Evolutionary conservation across 2,329 filamentous ascomycete genomes (phyloP).

Genomic region (Zymoseptoria tritici): DNA sequence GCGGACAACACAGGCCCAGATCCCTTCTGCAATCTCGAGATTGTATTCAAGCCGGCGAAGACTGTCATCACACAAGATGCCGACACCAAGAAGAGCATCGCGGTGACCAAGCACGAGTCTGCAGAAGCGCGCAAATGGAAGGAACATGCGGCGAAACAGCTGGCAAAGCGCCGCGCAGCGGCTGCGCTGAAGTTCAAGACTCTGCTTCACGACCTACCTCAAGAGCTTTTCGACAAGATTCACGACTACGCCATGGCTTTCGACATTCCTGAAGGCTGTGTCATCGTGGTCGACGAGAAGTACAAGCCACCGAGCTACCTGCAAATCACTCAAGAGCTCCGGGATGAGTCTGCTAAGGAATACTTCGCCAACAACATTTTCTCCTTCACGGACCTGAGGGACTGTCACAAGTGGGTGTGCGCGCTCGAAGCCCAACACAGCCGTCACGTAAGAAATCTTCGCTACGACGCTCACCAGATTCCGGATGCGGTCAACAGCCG

Average conservation of each 20-base stretch:
- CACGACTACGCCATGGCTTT: background rate
- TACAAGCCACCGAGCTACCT: background rate
- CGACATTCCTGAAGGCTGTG: background rate
- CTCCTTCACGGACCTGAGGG: background rate
- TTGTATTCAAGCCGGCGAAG: background rate
- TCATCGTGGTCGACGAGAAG: background rate
- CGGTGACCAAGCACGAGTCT: background rate
- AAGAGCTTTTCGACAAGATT: slow-evolving; percentile 1
- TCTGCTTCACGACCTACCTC: background rate
- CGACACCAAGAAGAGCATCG: background rate
- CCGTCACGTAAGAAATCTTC: background rate
- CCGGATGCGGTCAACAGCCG: no score
- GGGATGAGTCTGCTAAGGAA: background rate
- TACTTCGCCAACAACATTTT: background rate
- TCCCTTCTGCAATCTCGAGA: background rate
- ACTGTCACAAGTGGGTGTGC: background rate
- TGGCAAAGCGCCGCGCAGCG: background rate
- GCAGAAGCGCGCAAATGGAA: background rate
- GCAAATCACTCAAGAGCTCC: background rate
- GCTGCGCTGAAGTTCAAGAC: background rate
- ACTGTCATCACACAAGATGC: background rate
- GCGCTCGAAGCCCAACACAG: background rate
- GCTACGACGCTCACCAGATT: background rate
- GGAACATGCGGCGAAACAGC: background rate
- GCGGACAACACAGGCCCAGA: no score